phyloP scores from a whole-genome alignment of 768 basidiomycete species.

The Tricholoma matsutake region DNA sequence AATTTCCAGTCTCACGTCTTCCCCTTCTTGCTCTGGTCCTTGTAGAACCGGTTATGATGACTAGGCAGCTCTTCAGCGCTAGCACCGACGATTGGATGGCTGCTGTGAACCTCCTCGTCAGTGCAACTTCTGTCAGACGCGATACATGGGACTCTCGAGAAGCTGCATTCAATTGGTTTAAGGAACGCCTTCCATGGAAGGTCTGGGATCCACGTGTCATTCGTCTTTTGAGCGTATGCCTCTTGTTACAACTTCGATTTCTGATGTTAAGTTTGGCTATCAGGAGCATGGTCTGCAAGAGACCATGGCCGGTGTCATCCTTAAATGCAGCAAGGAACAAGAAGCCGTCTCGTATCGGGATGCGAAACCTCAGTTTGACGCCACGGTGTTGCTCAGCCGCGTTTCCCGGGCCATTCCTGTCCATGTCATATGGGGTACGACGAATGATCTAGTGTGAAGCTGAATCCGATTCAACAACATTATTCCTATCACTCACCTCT shows the following conservation, averaged over 20 bases:
- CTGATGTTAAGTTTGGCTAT: neutral
- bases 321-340: conserved; percentile 44
- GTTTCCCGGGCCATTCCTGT: conserved; percentile 36
- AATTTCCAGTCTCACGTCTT: neutral
- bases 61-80: conserved; percentile 5
- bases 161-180: conserved; percentile 41
- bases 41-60: conserved; percentile 7
- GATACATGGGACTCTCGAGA: conserved; percentile 39
- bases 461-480: neutral
- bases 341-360: conserved; percentile 47
- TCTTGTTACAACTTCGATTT: neutral
- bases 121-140: conserved; percentile 33
- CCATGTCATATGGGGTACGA: conserved; percentile 47
- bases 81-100: conserved; percentile 9
- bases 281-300: conserved; percentile 38
- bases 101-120: conserved; percentile 25
- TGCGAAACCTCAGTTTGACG: conserved; percentile 42
- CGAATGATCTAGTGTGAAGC: conserved; percentile 41
- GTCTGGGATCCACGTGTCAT: conserved; percentile 42
- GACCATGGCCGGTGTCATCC: conserved; percentile 23
- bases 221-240: conserved; percentile 31
- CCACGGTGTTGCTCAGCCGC: conserved; percentile 28
- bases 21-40: conserved; percentile 7
- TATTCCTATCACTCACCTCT: neutral
- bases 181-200: conserved; percentile 43